Evolutionary conservation across 352 stramenopile species (phyloP), one percentile per base, ranked within the genome.

Genomic region (Phytophthora lateralis): DNA sequence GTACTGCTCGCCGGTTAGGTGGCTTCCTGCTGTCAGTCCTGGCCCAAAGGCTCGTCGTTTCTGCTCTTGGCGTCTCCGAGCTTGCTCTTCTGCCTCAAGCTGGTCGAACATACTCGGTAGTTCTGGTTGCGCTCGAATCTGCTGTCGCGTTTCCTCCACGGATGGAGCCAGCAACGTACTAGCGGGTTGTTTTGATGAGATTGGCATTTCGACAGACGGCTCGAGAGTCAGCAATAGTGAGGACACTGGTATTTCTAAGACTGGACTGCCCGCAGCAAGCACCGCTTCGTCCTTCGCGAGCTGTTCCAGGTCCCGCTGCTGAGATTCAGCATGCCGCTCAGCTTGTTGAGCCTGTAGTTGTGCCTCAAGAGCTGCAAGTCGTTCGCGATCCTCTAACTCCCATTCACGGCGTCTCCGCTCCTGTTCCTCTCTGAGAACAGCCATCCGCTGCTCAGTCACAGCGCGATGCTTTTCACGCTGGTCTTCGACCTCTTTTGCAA

Each of bases 91-190:
- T 7, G 76, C 82, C 54, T 94, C 84, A 21, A 96, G 80, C 35
- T 91, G 67, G 35, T 89, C 82, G 39, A 95, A 92, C 43, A 96
- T 44, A 38, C 82, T 93, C 11, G 83, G 78, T 0, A 94, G 76
- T 8, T 90, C 76, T 4, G 77, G 67, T 21, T 75, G 53, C 10
- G 52, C 35, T 29, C 52, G 73, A 46, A 85, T 69, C 21, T 70
- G 66, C n/a, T 78, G 53, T 17, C 69, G 69, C 44, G 73, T 70
- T 43, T 60, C 63, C 14, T 76, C 43, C 2, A 72, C 20, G n/a
- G 58, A 60, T 7, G 66, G 55, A 44, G 74, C 46, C 30, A 66
- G 29, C 32, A 76, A 38, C 21, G 29, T 6, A 18, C 14, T 42
- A 1, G 66, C 27, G 21, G 48, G 43, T 27, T 39, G 32, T 14